Evolutionary conservation across 23 red algal genomes (phyloP), one percentile per base, ranked within the genome.

Genomic region (Gracilaria gracilis): DNA sequence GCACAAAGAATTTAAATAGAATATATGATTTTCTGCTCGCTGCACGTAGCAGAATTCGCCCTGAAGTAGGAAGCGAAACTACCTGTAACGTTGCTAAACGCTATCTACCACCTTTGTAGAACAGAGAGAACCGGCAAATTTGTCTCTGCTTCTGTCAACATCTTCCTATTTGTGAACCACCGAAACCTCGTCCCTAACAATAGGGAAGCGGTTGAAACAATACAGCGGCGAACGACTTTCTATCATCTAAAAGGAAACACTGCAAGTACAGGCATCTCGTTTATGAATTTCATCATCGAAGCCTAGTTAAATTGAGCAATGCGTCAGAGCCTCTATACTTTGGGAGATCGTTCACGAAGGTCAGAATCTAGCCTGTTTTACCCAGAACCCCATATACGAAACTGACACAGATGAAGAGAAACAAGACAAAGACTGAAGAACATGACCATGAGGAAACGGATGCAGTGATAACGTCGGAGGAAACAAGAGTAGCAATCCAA

Each of bases 401-500:
- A 9, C 24, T 62, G 24, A 62, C 9, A 29, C 59, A 62, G 13
- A 62, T 62, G 59, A 62, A 62, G 59, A 62, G 29, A 24, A 24
- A 62, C 29, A 27, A 9, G 29, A 62, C 59, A 3, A 31, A 3
- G 0, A 31, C 23, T 29, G 27, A 62, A 16, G 59, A 31, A 62
- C n/a, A n/a, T n/a, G 59, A 62, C 24, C 24, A 27, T 24, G 27
- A 31, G n/a, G 59, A 62, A 29, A 31, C 24, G 29, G 59, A 40
- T 15, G 28, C 35, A 37, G 0, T 11, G 1, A 44, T 44, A 73
- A 16, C 67, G 11, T 8, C 20, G 16, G 67, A 73, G 20, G 82
- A 86, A 50, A 57, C 82, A 39, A 42, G 74, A 8, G 65, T 65
- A n/a, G 82, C 82, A 42, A 74, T 86, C 49, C 57, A 61, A 5